Conservation (phyloP, 2,329 filamentous ascomycete species). For the Mariannaea elegans region DNA sequence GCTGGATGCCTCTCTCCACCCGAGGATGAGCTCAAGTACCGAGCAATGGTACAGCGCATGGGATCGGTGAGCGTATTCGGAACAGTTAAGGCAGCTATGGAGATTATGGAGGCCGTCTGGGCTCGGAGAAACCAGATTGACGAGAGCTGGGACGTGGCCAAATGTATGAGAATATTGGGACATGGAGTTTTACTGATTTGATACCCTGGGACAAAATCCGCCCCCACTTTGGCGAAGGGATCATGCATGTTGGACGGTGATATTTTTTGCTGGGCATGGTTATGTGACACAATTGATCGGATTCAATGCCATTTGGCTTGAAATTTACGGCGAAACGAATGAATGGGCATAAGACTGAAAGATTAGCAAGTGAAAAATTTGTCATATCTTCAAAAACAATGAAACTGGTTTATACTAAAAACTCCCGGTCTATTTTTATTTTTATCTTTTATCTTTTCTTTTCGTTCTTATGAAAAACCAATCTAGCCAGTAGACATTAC, state of each 20-base stretch:
- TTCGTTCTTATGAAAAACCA: conserved; percentile 15
- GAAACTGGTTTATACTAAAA: conserved; percentile 5
- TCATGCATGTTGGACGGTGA: neutral
- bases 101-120: conserved; percentile 59
- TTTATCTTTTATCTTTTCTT: conserved; percentile 32
- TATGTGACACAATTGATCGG: conserved; percentile 1
- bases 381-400: neutral
- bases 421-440: conserved; percentile 18
- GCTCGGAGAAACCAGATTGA: conserved; percentile 48
- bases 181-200: conserved; percentile 51
- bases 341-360: neutral
- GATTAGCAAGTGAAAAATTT: neutral
- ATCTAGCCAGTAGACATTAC: conserved; percentile 45
- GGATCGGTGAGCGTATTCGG: conserved; percentile 56
- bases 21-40: conserved; percentile 53
- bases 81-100: conserved; percentile 53
- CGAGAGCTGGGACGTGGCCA: conserved; percentile 54
- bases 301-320: neutral
- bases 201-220: conserved; percentile 33
- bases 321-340: conserved; percentile 3
- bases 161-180: conserved; percentile 53
- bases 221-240: neutral
- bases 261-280: neutral
- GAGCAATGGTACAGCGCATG: conserved; percentile 51
- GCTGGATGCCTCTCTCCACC: conserved; percentile 51